Evolutionary conservation across 345 rosid genomes (phyloP).

Genomic region (Conringia planisiliqua): DNA sequence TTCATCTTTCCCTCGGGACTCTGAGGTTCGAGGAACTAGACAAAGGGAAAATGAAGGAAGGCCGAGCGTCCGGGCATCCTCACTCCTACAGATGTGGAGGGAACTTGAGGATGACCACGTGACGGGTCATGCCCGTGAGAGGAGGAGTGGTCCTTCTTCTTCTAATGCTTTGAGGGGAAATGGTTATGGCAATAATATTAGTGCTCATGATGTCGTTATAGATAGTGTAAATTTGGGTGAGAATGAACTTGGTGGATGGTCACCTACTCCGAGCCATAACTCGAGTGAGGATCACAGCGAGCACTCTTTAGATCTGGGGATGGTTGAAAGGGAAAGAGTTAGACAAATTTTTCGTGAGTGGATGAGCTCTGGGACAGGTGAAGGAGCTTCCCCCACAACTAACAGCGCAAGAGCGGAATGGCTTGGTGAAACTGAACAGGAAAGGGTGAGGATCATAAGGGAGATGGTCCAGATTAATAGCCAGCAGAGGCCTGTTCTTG

Average conservation of each 20-base stretch:
- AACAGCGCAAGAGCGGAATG: conserved; percentile 59
- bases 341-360: conserved; percentile 82
- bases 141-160: conserved; percentile 41
- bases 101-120: conserved; percentile 87
- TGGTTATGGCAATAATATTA: conserved; percentile 39
- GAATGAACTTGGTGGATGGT: conserved; percentile 55
- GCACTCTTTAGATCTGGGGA: conserved; percentile 61
- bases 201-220: conserved; percentile 38
- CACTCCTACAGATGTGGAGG: conserved; percentile 80
- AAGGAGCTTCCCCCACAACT: conserved; percentile 40
- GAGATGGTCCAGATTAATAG: conserved; percentile 80
- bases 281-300: conserved; percentile 49
- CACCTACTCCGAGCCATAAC: conserved; percentile 42
- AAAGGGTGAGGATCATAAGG: conserved; percentile 84
- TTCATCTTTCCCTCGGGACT: conserved; percentile 66
- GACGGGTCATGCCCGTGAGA: conserved; percentile 55
- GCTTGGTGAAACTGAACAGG: conserved; percentile 94
- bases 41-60: conserved; percentile 56
- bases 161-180: conserved; percentile 38
- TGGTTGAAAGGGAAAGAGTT: conserved; percentile 82
- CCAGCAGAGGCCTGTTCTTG: conserved; percentile 56
- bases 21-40: conserved; percentile 54
- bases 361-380: conserved; percentile 67
- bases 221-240: conserved; percentile 48
- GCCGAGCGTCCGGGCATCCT: conserved; percentile 64